Percentiles rank a stretch among this genome's conserved stretches.
Evolutionary conservation across 1,284 basidiomycete genomes (phyloP).

Genomic region (Ustilago crameri): DNA sequence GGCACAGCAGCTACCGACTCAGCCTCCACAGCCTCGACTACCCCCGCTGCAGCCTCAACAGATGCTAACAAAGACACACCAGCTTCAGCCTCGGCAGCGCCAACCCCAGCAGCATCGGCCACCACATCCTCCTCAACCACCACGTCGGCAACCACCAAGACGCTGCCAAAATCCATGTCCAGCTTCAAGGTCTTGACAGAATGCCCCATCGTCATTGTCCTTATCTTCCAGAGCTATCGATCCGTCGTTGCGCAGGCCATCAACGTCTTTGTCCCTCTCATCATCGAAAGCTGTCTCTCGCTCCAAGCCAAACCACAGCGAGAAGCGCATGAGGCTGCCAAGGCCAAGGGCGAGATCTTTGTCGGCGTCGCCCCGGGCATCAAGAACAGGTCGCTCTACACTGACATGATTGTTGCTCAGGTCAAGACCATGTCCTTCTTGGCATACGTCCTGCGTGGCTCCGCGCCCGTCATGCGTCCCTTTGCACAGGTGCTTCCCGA

Average conservation of each 20-base stretch:
- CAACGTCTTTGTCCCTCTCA: constrained; percentile 76
- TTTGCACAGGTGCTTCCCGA: constrained; percentile 86
- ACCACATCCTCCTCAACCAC: constrained; percentile 9
- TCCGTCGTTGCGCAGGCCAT: constrained; percentile 77
- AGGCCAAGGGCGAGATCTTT: constrained; percentile 82
- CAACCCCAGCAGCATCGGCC: constrained; percentile 17
- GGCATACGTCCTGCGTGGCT: constrained; percentile 85
- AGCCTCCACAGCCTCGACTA: constrained; percentile 8
- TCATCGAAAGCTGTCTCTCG: constrained; percentile 65
- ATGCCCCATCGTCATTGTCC: constrained; percentile 90
- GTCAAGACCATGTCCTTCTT: constrained; percentile 88
- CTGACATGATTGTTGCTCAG: constrained; percentile 90
- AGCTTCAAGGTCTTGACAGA: constrained; percentile 97
- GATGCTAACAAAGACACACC: constrained; percentile 10
- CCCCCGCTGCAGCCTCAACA: constrained; percentile 6
- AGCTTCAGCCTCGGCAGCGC: constrained; percentile 8
- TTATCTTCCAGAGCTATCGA: constrained; percentile 85
- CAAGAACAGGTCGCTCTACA: constrained; percentile 81
- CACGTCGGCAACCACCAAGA: constrained; percentile 34
- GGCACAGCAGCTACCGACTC: constrained; percentile 8
- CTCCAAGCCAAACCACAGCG: constrained; percentile 83
- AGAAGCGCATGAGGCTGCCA: constrained; percentile 81
- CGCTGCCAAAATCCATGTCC: constrained; percentile 57
- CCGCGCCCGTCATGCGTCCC: constrained; percentile 77
- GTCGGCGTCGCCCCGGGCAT: constrained; percentile 79